A percentile compares a stretch with the other conserved stretches of the same genome.
phyloP scores from a whole-genome alignment of 352 stramenopile species.

The Halophytophthora batemanensis region DNA sequence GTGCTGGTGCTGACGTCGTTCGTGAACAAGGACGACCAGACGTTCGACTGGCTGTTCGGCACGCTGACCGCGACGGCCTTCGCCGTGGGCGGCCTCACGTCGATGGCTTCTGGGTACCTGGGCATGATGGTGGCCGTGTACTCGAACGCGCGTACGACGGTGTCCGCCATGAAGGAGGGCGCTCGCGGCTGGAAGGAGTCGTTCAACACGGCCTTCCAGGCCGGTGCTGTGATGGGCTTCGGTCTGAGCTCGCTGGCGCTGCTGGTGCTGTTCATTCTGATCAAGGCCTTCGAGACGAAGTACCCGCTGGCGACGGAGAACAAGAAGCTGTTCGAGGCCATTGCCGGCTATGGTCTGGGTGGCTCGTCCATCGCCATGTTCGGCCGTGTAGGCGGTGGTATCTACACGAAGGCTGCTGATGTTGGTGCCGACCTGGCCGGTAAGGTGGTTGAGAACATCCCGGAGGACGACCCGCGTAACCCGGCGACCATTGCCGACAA shows the following conservation, averaged over 20 bases:
- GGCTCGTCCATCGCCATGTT: slow-evolving; percentile 99
- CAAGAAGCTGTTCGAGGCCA: slow-evolving; percentile 93
- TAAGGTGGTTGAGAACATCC: slow-evolving; percentile 99
- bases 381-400: slow-evolving; percentile 98
- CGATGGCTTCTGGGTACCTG: slow-evolving; percentile 97
- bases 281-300: slow-evolving; percentile 93
- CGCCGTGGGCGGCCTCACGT: slow-evolving; percentile 97
- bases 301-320: slow-evolving; percentile 79
- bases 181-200: slow-evolving; percentile 92
- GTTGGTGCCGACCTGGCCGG: slow-evolving; percentile 99
- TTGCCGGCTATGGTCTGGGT: slow-evolving; percentile 97
- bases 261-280: slow-evolving; percentile 96
- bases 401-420: slow-evolving; percentile 99
- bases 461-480: slow-evolving; percentile 99
- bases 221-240: slow-evolving; percentile 99
- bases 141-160: slow-evolving; percentile 98
- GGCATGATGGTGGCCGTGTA: slow-evolving; percentile 99
- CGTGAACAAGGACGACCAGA: slow-evolving; percentile 81
- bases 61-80: slow-evolving; percentile 96
- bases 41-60: slow-evolving; percentile 89
- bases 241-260: slow-evolving; percentile 96
- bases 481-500: slow-evolving; percentile 99
- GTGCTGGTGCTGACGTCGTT: slow-evolving; percentile 92
- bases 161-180: slow-evolving; percentile 94
- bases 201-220: slow-evolving; percentile 98